These are phyloP conservation scores for Euphorbia tirucalli DNA, from an alignment of 345 rosid species.

Conservation along the genomic window DNA sequence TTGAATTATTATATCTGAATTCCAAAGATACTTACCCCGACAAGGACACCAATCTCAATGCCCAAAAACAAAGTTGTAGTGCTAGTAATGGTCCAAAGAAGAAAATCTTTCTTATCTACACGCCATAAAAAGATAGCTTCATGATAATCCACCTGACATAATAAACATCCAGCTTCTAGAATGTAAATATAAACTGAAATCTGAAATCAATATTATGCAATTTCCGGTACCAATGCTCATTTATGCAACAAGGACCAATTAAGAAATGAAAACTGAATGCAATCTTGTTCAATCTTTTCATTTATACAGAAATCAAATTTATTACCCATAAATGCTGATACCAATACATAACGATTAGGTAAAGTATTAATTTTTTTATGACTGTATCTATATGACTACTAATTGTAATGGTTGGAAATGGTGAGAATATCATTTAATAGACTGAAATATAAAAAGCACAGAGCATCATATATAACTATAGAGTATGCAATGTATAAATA, in stretches of 20 bases:
- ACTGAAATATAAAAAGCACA: background rate
- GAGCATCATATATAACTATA: background rate
- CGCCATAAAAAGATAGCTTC: conserved; percentile 96
- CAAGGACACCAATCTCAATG: conserved; percentile 95
- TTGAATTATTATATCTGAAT: background rate
- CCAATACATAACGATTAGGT: background rate
- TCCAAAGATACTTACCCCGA: conserved; percentile 65
- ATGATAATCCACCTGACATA: conserved; percentile 83
- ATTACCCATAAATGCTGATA: background rate
- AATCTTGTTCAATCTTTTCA: background rate
- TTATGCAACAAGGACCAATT: background rate
- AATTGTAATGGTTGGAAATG: background rate
- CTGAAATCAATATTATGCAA: background rate
- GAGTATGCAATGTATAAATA: background rate
- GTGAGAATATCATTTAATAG: background rate
- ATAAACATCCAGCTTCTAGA: conserved; percentile 19
- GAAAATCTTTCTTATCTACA: conserved; percentile 94
- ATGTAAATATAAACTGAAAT: background rate
- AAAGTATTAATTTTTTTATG: too few species aligned
- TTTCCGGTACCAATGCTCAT: background rate
- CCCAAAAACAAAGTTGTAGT: conserved; percentile 82
- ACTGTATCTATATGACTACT: background rate
- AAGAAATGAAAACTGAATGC: background rate
- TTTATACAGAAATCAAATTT: background rate
- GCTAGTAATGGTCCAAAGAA: conserved; percentile 86